Conservation (phyloP, 257 asterid genomes). For the Solanum megistacrolobum region DNA sequence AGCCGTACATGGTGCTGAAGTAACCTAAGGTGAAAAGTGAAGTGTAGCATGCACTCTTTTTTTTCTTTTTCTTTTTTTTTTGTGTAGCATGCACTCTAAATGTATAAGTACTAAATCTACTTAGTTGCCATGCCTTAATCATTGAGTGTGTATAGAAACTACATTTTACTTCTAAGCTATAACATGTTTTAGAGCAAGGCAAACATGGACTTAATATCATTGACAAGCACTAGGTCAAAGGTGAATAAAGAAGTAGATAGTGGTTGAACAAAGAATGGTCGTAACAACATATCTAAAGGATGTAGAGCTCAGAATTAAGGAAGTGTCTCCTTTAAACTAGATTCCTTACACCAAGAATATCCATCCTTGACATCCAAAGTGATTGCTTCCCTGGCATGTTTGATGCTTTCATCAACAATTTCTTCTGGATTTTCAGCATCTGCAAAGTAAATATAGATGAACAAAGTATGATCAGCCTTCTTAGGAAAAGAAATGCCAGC, state of each 20-base stretch:
- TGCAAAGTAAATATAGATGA: conserved; percentile 27
- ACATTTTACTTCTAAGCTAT: background rate
- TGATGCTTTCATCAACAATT: conserved; percentile 76
- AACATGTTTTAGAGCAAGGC: background rate
- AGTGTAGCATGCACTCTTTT: background rate
- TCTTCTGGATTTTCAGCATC: conserved; percentile 67
- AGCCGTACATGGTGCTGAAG: background rate
- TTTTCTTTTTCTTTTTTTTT: too few relatives aligned
- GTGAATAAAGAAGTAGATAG: background rate
- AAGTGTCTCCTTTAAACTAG: background rate
- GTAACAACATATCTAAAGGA: background rate
- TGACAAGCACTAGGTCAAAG: background rate
- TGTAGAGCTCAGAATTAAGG: background rate
- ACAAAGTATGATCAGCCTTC: background rate
- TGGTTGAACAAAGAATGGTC: background rate
- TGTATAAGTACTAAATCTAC: background rate
- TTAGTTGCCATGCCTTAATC: background rate
- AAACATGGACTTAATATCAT: background rate
- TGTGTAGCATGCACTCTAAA: background rate
- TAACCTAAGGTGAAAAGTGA: background rate
- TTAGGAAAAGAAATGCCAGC: background rate
- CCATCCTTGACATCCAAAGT: conserved; percentile 75
- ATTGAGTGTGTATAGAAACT: background rate
- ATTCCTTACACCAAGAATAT: conserved; percentile 78
- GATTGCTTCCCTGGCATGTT: conserved; percentile 81